These are phyloP conservation scores for Lactarius deliciosus DNA, from an alignment of 768 basidiomycete genomes.

Conservation along the genomic window DNA sequence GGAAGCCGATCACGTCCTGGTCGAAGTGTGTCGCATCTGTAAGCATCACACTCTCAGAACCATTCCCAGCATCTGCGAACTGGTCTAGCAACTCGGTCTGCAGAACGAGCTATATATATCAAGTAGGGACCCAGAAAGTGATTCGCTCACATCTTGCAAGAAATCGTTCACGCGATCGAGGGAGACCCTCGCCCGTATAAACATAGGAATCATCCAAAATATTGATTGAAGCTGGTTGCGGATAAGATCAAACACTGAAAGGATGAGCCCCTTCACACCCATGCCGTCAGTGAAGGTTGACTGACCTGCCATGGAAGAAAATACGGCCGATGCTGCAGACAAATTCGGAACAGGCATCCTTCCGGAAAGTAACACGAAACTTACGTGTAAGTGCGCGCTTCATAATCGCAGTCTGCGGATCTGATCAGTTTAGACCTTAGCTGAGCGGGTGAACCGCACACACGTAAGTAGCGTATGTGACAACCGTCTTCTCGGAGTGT, in stretches of 20 bases:
- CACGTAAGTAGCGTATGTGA: conserved; percentile 38
- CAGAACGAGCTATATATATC: background rate
- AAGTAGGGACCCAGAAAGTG: background rate
- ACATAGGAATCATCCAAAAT: conserved; percentile 31
- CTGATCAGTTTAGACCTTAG: background rate
- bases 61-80: conserved; percentile 28
- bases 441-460: background rate
- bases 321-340: conserved; percentile 33
- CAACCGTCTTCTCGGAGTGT: conserved; percentile 34
- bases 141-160: conserved; percentile 34
- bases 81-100: conserved; percentile 40
- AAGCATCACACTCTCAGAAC: conserved; percentile 22
- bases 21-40: conserved; percentile 25
- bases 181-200: conserved; percentile 40
- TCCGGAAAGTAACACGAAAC: background rate
- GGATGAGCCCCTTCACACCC: background rate
- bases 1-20: conserved; percentile 45
- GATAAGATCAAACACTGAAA: conserved; percentile 43
- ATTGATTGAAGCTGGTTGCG: conserved; percentile 35
- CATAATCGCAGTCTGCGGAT: conserved; percentile 36
- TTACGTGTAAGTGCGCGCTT: conserved; percentile 36
- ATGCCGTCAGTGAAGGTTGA: background rate
- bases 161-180: conserved; percentile 43
- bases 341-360: background rate
- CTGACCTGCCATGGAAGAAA: conserved; percentile 34